Base-by-base conservation (phyloP, 2,329 filamentous ascomycete genomes). In the Corniculantispora saksenae region DNA sequence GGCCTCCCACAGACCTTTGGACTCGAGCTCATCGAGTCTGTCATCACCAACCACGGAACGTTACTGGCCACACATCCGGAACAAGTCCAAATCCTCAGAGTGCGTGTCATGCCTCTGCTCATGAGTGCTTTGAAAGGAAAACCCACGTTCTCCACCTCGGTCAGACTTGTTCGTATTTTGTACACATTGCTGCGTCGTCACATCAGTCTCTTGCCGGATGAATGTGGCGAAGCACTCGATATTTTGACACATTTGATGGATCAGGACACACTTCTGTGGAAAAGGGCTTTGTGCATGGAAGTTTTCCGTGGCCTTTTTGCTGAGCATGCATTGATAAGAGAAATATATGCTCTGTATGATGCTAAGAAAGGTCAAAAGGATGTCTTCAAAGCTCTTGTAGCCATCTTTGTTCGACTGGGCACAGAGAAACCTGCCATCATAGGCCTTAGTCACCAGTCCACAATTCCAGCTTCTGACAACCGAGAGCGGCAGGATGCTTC, bases 391-490 rank as follows among this genome's bases (percentile, higher is more conserved):
- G 91, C 93, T 65, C 83, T 97, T 66, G 90, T 95, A 67, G 91
- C 92, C 12, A 90, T 91, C 0, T 94, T 99, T 73, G 95, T 98
- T n/a, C 88, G 93, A 17, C 81, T 98, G 10, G 94, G 94, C 63
- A 93, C 93, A 0, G 95, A 99, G 74, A 97, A 93, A 72, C 95
- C 95, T 1, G 82, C 86, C 0, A 83, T 97, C 29, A 98, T 99
- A 67, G 95, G 95, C 0, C 85, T 98, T 3, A 90, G 94, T 5
- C 89, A 92, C 67, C 93, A 97, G 70, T 98, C 95, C 1, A 94
- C 93, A 0, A 86, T 94, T 40, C 93, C 95, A 7, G 84, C 86
- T 0, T 84, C 85, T 10, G 83, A 82, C 50, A 50, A 86, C 5
- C 82, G 83, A 40, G 82, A 80, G 50, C 82, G 83, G 58, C 85